Evolutionary conservation across 495 filamentous ascomycete genomes (phyloP), one percentile per base, ranked within the genome.

Genomic region (Immersiella caudata): DNA sequence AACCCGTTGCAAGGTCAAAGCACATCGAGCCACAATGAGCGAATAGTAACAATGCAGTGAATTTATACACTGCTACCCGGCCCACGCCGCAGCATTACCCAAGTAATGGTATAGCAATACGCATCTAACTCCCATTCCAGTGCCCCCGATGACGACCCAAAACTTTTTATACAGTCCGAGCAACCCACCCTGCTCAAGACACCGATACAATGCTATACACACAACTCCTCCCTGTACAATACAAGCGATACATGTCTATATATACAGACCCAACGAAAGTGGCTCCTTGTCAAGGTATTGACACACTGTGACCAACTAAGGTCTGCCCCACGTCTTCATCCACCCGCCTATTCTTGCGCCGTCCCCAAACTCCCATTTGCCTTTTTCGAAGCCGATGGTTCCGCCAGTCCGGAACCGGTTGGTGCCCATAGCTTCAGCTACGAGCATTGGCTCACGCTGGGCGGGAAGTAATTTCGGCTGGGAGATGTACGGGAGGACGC

Each of bases 401-500:
- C 56, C 56, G 56, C 56, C 56, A 24, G 24, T 14, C 7, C 21
- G 26, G n/a, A 55, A 22, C 16, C 52, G 52, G n/a, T 33, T 59
- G 4, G 26, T 35, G 24, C 56, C 27, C 24, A 59, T 33, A 6
- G 72, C 71, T 29, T 77, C 72, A 2, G 69, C 60, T 8, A 77
- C 71, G 21, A 68, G 68, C 59, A 75, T 70, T 20, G 75, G 73
- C 61, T 76, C 74, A 14, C 68, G 46, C 67, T 74, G 68, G 40
- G 67, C 67, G 7, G 75, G 74, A 56, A 76, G 62, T 21, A 76
- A 63, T 2, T 57, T 67, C 9, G 75, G 66, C 27, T 60, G 59
- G 0, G 74, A 63, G n/a, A 72, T 58, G 46, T 78, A 78, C 11
- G 72, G 74, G n/a, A 76, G 65, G 20, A 74, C 62, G 51, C n/a